Conservation (phyloP, 768 basidiomycete species). For the Macrolepiota albuminosa region DNA sequence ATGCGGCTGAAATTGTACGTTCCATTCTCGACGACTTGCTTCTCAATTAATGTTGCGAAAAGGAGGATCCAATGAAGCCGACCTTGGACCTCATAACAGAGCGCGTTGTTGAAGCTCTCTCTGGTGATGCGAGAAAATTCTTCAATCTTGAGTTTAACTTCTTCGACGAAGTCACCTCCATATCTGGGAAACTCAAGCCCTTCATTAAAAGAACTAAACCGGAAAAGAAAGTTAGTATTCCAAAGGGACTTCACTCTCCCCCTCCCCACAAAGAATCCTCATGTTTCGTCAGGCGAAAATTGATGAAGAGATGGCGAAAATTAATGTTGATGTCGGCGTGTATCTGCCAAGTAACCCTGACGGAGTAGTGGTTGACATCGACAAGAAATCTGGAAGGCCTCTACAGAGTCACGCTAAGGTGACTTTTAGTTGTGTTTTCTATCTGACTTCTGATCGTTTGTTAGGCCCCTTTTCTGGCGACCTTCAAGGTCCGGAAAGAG, state of each 20-base stretch:
- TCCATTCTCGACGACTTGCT: background rate
- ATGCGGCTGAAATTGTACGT: constrained; percentile 76
- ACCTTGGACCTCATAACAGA: constrained; percentile 84
- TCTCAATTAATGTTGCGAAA: constrained; percentile 24
- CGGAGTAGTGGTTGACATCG: constrained; percentile 93
- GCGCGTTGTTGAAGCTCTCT: constrained; percentile 76
- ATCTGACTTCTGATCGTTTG: background rate
- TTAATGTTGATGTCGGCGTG: constrained; percentile 88
- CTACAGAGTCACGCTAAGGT: constrained; percentile 98
- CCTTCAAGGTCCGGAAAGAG: constrained; percentile 96
- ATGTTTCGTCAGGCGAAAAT: constrained; percentile 75
- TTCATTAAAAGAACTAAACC: constrained; percentile 92
- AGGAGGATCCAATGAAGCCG: constrained; percentile 97
- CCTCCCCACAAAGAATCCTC: background rate
- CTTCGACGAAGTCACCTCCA: constrained; percentile 95
- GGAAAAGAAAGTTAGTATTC: constrained; percentile 82
- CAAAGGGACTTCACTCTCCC: background rate
- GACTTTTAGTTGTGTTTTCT: background rate
- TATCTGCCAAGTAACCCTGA: constrained; percentile 98
- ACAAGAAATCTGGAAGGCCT: constrained; percentile 93
- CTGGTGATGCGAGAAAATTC: constrained; percentile 83
- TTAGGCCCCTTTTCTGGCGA: constrained; percentile 99
- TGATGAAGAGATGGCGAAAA: constrained; percentile 98
- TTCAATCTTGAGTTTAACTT: constrained; percentile 95
- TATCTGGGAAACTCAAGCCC: constrained; percentile 95